Evolutionary conservation across 805 yeast species (phyloP).

Genomic region (Naumovozyma castellii): DNA sequence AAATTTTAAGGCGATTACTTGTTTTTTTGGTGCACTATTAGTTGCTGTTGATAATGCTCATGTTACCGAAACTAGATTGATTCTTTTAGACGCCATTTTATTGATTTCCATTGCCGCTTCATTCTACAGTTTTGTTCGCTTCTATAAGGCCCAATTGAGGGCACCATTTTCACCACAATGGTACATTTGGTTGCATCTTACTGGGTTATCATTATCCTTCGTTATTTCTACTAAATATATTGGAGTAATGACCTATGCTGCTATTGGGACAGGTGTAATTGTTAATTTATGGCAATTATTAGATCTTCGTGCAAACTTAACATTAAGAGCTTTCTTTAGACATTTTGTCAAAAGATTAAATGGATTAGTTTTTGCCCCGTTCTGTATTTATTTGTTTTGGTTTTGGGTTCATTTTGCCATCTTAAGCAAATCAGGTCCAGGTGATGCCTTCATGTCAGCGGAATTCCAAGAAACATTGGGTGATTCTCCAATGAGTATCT

Average conservation of each 20-base stretch:
- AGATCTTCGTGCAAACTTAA: conserved; percentile 58
- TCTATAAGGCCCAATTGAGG: conserved; percentile 55
- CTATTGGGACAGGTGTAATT: conserved; percentile 79
- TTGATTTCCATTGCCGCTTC: conserved; percentile 75
- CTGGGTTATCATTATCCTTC: conserved; percentile 81
- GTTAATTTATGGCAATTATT: conserved; percentile 83
- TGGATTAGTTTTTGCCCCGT: conserved; percentile 70
- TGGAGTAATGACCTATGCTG: conserved; percentile 82
- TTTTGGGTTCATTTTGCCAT: conserved; percentile 84
- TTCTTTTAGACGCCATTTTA: conserved; percentile 84
- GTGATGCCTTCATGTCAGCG: conserved; percentile 90
- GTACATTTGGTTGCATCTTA: conserved; percentile 80
- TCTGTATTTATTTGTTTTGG: conserved; percentile 75
- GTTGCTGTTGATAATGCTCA: conserved; percentile 87
- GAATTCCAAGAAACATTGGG: conserved; percentile 87
- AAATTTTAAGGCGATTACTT: conserved; percentile 67
- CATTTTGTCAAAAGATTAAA: conserved; percentile 72
- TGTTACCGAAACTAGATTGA: conserved; percentile 80
- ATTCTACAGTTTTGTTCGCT: conserved; percentile 67
- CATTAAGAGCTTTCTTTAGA: conserved; percentile 44
- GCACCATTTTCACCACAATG: conserved; percentile 60
- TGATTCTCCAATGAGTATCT: conserved; percentile 68
- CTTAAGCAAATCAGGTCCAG: conserved; percentile 83
- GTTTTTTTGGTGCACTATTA: conserved; percentile 64
- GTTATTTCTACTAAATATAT: conserved; percentile 95